These are phyloP conservation scores for Raffaelea albimanens DNA, from an alignment of 2,329 filamentous ascomycete species.

Conservation along the genomic window DNA sequence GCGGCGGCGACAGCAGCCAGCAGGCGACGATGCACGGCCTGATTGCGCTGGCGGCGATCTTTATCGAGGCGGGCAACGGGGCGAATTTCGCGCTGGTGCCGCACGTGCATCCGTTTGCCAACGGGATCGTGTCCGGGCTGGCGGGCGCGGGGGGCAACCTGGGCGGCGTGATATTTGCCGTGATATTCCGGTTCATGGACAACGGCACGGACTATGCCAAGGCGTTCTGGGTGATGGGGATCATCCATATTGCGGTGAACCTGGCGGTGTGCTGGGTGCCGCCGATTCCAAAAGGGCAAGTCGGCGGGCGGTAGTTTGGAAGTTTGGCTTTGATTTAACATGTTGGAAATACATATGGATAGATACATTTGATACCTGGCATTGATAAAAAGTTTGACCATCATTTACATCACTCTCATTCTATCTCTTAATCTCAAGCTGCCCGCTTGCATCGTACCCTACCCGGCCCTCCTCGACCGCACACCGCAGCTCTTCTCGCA, in stretches of 20 bases:
- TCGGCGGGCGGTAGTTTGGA: slow-evolving; percentile 26
- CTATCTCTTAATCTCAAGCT: slow-evolving; percentile 25
- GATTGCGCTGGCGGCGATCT: slow-evolving; percentile 67
- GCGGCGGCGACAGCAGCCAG: slow-evolving; percentile 18
- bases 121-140: slow-evolving; percentile 67
- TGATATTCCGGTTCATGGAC: slow-evolving; percentile 67
- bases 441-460: slow-evolving; percentile 41
- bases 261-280: slow-evolving; percentile 48
- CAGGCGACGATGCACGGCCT: slow-evolving; percentile 62
- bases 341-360: too few species aligned
- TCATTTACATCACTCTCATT: too few species aligned
- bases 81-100: slow-evolving; percentile 80
- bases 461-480: slow-evolving; percentile 51
- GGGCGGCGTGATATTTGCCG: slow-evolving; percentile 74
- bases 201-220: slow-evolving; percentile 56
- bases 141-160: slow-evolving; percentile 76
- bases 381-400: too few species aligned
- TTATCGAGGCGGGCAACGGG: slow-evolving; percentile 77
- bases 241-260: slow-evolving; percentile 63
- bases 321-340: too few species aligned
- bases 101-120: slow-evolving; percentile 75
- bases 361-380: too few species aligned
- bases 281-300: slow-evolving; percentile 44
- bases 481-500: slow-evolving; percentile 41
- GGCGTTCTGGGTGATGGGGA: slow-evolving; percentile 74